Evolutionary conservation across 116 monocot species (phyloP).

Genomic region (Papilionanthe hybrid): DNA sequence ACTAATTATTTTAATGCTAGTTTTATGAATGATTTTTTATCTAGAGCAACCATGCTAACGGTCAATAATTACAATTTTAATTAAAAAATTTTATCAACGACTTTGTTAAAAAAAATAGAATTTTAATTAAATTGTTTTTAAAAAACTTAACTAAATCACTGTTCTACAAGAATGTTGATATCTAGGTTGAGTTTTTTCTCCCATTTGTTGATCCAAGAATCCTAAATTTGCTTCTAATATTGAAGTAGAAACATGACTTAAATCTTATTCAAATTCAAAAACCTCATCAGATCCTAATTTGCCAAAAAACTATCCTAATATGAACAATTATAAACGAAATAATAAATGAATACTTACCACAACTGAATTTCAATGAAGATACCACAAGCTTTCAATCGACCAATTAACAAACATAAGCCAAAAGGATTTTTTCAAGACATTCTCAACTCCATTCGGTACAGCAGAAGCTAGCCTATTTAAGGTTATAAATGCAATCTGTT

Average conservation of each 20-base stretch:
- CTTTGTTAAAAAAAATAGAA: too few species aligned
- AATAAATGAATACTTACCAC: not conserved
- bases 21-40: too few species aligned
- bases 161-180: not conserved
- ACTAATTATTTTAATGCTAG: too few species aligned
- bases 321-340: not conserved
- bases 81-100: too few species aligned
- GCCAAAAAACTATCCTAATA: not conserved
- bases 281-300: not conserved
- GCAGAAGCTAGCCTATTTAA: not conserved
- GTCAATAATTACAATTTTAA: too few species aligned
- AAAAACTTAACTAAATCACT: not conserved
- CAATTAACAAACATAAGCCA: not conserved
- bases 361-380: not conserved
- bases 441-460: not conserved
- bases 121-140: too few species aligned
- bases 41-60: too few species aligned
- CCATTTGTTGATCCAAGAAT: not conserved
- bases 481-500: not conserved
- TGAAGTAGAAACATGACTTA: not conserved
- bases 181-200: not conserved
- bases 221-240: not conserved
- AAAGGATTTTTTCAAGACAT: too few species aligned
- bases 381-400: not conserved
- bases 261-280: not conserved